phyloP scores from a whole-genome alignment of 148 eudicot genomes.

The Camellia granthamiana region DNA sequence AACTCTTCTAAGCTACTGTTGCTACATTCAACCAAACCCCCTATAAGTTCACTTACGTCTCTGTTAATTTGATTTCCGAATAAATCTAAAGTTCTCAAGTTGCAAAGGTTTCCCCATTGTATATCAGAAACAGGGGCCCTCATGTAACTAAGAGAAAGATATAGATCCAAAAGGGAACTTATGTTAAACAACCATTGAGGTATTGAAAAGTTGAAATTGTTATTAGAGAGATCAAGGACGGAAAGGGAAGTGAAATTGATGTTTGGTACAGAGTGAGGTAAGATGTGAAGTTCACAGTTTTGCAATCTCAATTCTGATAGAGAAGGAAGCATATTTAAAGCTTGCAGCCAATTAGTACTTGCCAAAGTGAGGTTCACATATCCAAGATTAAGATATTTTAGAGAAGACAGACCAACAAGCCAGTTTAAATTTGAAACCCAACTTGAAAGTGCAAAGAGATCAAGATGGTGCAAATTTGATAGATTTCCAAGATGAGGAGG shows the following conservation, averaged over 20 bases:
- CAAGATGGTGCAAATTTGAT: slow-evolving; percentile 8
- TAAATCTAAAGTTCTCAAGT: slow-evolving; percentile 1
- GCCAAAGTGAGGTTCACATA: not conserved
- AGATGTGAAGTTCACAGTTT: too few species aligned
- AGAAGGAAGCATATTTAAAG: not conserved
- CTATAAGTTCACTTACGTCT: slow-evolving; percentile 2
- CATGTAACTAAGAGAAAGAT: not conserved
- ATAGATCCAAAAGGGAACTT: not conserved
- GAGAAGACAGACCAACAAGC: slow-evolving; percentile 10
- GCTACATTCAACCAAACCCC: not conserved
- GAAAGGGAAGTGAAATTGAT: slow-evolving; percentile 15
- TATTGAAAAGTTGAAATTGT: not conserved
- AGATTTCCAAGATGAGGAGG: slow-evolving; percentile 15
- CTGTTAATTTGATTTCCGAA: not conserved
- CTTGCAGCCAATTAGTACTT: slow-evolving; percentile 6
- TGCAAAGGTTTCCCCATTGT: not conserved
- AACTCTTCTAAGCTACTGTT: slow-evolving; percentile 11
- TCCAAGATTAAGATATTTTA: not conserved
- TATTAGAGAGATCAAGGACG: not conserved
- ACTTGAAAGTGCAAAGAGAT: not conserved
- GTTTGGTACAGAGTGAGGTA: too few species aligned
- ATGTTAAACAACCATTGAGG: slow-evolving; percentile 14
- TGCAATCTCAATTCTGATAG: not conserved
- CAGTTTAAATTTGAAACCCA: slow-evolving; percentile 10
- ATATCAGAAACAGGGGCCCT: not conserved